These are phyloP conservation scores for Aspergillus nidulans DNA, from an alignment of 495 filamentous ascomycete species.

Conservation along the genomic window DNA sequence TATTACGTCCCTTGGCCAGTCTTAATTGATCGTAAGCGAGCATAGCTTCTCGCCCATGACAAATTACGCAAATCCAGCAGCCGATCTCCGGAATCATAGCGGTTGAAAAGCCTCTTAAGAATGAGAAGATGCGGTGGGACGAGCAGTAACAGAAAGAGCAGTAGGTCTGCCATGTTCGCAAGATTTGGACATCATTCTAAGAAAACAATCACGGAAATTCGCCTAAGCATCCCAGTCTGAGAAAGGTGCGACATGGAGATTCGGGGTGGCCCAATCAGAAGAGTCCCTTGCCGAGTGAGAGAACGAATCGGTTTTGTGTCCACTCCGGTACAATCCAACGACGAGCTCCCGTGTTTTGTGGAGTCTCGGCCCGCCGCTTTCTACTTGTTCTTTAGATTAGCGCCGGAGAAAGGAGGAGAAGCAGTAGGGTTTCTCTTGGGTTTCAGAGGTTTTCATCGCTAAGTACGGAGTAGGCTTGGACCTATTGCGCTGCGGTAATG, in stretches of 20 bases:
- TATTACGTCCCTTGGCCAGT: slow-evolving; percentile 1
- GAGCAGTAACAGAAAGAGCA: background rate
- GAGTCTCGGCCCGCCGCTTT: slow-evolving; percentile 5
- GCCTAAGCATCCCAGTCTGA: slow-evolving; percentile 43
- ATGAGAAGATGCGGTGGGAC: background rate
- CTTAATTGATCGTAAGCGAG: slow-evolving; percentile 2
- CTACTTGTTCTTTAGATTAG: background rate
- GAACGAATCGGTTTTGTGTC: background rate
- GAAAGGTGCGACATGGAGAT: slow-evolving; percentile 25
- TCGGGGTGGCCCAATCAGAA: slow-evolving; percentile 32
- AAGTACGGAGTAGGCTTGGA: background rate
- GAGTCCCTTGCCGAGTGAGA: slow-evolving; percentile 31
- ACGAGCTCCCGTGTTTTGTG: slow-evolving; percentile 3
- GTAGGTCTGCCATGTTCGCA: background rate
- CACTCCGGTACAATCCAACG: background rate
- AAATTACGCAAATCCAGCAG: background rate
- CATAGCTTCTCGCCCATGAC: background rate
- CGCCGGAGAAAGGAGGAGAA: background rate
- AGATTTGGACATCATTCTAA: background rate
- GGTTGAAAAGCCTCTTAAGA: background rate
- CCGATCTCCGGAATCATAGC: background rate
- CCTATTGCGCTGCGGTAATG: background rate
- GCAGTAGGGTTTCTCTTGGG: slow-evolving; percentile 1
- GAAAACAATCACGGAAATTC: slow-evolving; percentile 17
- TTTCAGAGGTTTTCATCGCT: background rate